Percentiles rank a stretch among this genome's conserved stretches.
Evolutionary conservation across 352 stramenopile species (phyloP).

Genomic region (Globisporangium canariense): DNA sequence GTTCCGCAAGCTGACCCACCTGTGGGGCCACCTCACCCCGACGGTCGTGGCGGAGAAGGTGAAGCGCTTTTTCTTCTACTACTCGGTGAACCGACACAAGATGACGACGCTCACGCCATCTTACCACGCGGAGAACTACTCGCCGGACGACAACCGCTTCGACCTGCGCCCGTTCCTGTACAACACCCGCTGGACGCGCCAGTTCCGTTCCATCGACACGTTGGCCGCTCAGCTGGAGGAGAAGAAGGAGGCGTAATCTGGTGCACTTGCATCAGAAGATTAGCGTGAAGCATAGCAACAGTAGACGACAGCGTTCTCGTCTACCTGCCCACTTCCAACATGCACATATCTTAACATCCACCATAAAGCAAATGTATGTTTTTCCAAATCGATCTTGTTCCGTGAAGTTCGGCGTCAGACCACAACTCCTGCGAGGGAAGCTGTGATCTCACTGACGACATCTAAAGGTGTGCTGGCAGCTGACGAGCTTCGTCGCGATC

Average conservation of each 20-base stretch:
- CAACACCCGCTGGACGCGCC: constrained; percentile 93
- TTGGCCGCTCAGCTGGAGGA: constrained; percentile 77
- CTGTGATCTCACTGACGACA: constrained; percentile 1
- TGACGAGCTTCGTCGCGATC: constrained; percentile 7
- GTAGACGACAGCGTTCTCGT: not conserved
- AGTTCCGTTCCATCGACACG: constrained; percentile 95
- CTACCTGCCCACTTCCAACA: constrained; percentile 17
- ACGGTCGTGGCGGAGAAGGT: constrained; percentile 82
- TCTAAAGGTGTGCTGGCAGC: constrained; percentile 3
- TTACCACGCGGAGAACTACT: constrained; percentile 99
- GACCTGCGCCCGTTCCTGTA: constrained; percentile 98
- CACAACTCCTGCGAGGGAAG: constrained; percentile 2
- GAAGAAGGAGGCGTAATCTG: constrained; percentile 40
- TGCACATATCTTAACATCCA: constrained; percentile 4
- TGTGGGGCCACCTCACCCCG: constrained; percentile 88
- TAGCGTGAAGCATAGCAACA: not conserved
- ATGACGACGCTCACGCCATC: constrained; percentile 98
- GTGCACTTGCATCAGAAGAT: not conserved
- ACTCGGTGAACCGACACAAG: constrained; percentile 98
- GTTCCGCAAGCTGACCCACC: constrained; percentile 83
- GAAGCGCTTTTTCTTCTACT: constrained; percentile 99
- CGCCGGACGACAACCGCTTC: constrained; percentile 98
- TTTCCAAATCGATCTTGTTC: constrained; percentile 4
- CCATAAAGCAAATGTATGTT: constrained; percentile 12
- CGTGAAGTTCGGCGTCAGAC: not conserved